Evolutionary conservation across 805 yeast genomes (phyloP).

Genomic region (Tetrapisispora namnaoensis): DNA sequence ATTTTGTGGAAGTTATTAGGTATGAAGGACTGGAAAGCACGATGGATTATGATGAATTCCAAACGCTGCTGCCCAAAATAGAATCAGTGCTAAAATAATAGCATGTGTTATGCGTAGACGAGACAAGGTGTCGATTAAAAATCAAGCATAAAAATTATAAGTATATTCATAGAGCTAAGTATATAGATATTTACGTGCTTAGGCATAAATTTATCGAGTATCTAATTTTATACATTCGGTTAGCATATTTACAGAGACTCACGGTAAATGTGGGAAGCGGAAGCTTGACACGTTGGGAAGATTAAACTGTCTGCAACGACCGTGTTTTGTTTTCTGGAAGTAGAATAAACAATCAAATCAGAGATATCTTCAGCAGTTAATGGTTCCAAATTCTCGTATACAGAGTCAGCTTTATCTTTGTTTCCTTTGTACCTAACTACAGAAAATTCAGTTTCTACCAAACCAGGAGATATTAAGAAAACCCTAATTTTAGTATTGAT

Average conservation of each 20-base stretch:
- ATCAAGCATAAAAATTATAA: too few relatives aligned
- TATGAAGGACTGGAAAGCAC: constrained; percentile 46
- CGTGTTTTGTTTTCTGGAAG: constrained; percentile 48
- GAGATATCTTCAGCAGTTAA: constrained; percentile 51
- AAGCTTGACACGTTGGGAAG: constrained; percentile 80
- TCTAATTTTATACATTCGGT: background rate
- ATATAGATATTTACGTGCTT: background rate
- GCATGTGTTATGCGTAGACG: too few relatives aligned
- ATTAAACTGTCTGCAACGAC: constrained; percentile 69
- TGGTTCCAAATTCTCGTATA: constrained; percentile 47
- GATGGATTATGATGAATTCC: constrained; percentile 35
- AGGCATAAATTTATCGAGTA: background rate
- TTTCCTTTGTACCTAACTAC: constrained; percentile 53
- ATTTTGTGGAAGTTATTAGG: constrained; percentile 37
- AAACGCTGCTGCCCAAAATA: constrained; percentile 4
- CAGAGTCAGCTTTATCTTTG: constrained; percentile 40
- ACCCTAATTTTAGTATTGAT: constrained; percentile 60
- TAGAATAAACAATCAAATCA: constrained; percentile 47
- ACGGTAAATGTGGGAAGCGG: constrained; percentile 52
- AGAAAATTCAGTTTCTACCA: constrained; percentile 61
- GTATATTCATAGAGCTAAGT: background rate
- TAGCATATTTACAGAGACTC: constrained; percentile 7
- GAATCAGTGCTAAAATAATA: background rate
- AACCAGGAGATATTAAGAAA: constrained; percentile 59
- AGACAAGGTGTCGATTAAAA: too few relatives aligned